Evolutionary conservation across 805 yeast species (phyloP).

Genomic region (Cyberlindnera suaveolens): DNA sequence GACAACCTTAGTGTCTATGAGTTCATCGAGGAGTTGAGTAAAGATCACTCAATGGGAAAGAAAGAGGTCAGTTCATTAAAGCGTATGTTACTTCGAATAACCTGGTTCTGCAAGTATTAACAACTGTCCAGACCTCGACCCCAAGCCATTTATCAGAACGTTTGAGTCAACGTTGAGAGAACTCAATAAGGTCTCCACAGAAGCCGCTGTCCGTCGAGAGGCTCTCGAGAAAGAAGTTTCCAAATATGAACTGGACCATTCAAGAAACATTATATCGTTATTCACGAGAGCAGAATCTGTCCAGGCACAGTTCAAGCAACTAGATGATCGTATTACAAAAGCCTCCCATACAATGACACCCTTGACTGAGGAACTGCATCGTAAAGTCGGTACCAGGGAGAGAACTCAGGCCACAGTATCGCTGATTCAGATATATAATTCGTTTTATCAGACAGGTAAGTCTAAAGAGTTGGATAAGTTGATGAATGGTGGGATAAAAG

Average conservation of each 20-base stretch:
- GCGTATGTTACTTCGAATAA: constrained; percentile 4
- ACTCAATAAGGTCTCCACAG: constrained; percentile 52
- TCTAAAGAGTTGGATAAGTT: constrained; percentile 54
- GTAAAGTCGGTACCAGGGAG: constrained; percentile 66
- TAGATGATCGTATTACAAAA: constrained; percentile 48
- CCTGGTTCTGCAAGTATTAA: neutral
- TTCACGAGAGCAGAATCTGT: constrained; percentile 41
- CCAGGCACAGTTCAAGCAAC: constrained; percentile 39
- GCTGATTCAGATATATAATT: constrained; percentile 68
- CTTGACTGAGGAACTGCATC: constrained; percentile 59
- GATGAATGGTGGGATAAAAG: constrained; percentile 45
- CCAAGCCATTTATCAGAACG: constrained; percentile 90
- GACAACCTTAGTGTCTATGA: constrained; percentile 70
- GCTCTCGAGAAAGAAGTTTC: constrained; percentile 53
- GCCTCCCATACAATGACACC: constrained; percentile 61
- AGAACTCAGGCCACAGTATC: constrained; percentile 67
- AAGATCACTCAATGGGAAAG: constrained; percentile 50
- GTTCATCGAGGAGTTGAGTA: constrained; percentile 73
- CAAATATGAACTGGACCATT: constrained; percentile 58
- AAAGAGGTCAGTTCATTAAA: constrained; percentile 46
- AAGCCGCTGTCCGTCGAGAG: constrained; percentile 44
- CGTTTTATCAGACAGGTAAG: constrained; percentile 47
- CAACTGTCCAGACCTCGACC: constrained; percentile 46
- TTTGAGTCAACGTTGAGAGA: constrained; percentile 82
- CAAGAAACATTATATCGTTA: constrained; percentile 54